Conservation (phyloP, 2,329 filamentous ascomycete genomes). For the Neofusicoccum cordaticola region DNA sequence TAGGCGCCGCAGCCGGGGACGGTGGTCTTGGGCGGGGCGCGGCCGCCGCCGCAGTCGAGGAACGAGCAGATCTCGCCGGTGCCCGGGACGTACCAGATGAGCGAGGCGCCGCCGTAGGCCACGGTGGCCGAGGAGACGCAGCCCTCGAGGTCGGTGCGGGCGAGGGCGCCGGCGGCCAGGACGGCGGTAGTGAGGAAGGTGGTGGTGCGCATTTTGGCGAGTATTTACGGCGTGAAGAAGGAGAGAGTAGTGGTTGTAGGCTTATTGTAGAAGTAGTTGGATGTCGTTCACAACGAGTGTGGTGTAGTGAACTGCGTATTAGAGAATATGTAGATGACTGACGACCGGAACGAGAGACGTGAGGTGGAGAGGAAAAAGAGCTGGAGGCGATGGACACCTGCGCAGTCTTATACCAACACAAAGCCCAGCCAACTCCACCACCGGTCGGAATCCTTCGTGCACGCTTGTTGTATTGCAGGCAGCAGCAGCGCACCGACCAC, state of each 20-base stretch:
- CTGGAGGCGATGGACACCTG: neutral
- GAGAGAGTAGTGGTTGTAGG: neutral
- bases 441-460: slow-evolving; percentile 4
- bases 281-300: neutral
- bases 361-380: neutral
- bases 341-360: slow-evolving; percentile 7
- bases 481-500: neutral
- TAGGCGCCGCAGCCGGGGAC: slow-evolving; percentile 61
- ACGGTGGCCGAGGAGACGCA: slow-evolving; percentile 43
- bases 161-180: slow-evolving; percentile 29
- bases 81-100: slow-evolving; percentile 61
- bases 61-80: slow-evolving; percentile 63
- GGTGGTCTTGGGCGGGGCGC: slow-evolving; percentile 61
- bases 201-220: slow-evolving; percentile 22
- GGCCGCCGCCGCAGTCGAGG: slow-evolving; percentile 66
- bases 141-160: slow-evolving; percentile 39
- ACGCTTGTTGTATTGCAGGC: neutral
- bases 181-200: slow-evolving; percentile 29
- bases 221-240: neutral
- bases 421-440: neutral
- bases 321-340: neutral
- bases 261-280: neutral
- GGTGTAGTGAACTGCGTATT: slow-evolving; percentile 2
- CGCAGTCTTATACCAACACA: neutral
- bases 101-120: slow-evolving; percentile 43